Evolutionary conservation across 768 basidiomycete species (phyloP), one percentile per base, ranked within the genome.

Genomic region (Mycena sanguinolenta): DNA sequence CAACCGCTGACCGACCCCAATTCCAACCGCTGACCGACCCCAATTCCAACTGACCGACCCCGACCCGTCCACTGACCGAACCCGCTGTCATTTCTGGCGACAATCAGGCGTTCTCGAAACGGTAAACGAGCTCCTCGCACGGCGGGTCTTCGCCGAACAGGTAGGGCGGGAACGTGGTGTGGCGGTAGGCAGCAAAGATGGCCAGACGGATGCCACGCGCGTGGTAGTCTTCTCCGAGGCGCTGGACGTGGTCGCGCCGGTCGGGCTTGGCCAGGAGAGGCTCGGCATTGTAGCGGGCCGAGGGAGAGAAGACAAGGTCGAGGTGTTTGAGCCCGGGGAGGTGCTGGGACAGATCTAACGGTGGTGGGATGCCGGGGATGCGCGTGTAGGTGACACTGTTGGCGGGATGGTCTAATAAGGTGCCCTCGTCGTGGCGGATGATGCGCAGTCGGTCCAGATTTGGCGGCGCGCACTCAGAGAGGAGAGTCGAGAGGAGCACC

Each of bases 361-460:
- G 52, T 28, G 50, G 38, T 28, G 63, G 63, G 49, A 63, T 53
- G n/a, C 52, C 38, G 25, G 63, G 63, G 63, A 63, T 63, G 50
- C 38, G 61, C 30, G 61, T 54, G 42, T 44, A 46, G 27, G 57
- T n/a, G 50, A 52, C 50, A 42, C 58, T 60, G 58, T 60, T 28
- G 42, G 42, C 21, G 58, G 28, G 58, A 42, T 60, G 42, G 50
- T 63, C 62, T 34, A 63, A 27, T n/a, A 63, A 49, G 34, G 49
- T 53, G 42, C 42, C 42, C 19, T 44, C 12, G 42, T 44, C 42
- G 16, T 44, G 42, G 42, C 16, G 42, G 42, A 63, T 63, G 62
- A 63, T 53, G 10, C 42, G 49, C 39, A 39, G 39, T 9, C 46
- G n/a, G 42, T 46, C 30, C 1, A 61, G 60, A 46, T 61, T 46